Conservation (phyloP, 192 early-diverging fungal species). For the Dimargaris verticillata region DNA sequence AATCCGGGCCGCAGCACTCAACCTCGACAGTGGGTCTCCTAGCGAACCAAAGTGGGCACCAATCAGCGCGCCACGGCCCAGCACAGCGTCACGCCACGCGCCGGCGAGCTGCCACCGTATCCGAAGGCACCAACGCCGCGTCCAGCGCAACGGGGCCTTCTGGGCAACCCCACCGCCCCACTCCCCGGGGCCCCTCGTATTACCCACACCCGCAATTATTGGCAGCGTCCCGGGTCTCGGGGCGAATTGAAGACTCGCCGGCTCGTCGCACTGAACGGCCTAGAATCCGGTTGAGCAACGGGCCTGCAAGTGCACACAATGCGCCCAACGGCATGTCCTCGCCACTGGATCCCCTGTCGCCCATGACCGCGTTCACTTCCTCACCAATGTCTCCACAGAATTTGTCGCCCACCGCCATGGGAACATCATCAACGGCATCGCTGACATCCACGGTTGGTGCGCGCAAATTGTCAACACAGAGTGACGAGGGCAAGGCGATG, state of each 20-base stretch:
- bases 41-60: no score
- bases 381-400: neutral
- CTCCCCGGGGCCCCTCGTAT: neutral
- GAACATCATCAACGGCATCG: neutral
- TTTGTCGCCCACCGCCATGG: neutral
- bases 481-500: no score
- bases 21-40: no score
- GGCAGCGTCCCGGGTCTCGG: neutral
- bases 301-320: no score
- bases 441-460: no score
- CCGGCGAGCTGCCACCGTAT: slow-evolving; percentile 10
- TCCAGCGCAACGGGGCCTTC: neutral
- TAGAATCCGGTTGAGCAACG: no score
- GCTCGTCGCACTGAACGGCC: neutral
- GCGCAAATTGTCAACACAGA: no score
- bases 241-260: neutral
- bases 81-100: neutral
- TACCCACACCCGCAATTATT: neutral
- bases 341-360: neutral
- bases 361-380: neutral
- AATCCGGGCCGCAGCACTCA: no score
- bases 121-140: neutral
- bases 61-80: neutral
- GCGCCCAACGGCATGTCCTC: no score
- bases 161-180: neutral